Base-by-base conservation (phyloP, 2,329 filamentous ascomycete genomes). In the Xylariaceae sp. region DNA sequence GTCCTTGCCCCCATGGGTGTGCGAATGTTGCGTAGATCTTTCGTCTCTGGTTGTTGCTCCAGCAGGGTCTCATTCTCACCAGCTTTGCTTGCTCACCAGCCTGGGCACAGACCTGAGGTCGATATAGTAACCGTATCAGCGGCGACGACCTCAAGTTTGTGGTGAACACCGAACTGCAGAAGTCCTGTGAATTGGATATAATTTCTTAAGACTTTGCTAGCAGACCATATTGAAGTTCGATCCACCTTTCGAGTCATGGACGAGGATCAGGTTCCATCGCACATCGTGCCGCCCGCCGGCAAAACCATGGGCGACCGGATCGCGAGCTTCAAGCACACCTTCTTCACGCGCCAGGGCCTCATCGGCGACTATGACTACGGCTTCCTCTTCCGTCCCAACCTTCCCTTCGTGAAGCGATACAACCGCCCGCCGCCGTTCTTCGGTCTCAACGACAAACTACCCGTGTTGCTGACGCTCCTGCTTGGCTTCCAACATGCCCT, bases 341-440 rank as follows among this genome's bases (percentile, higher is more conserved):
- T 84, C 64, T 74, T 80, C 56, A 85, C 82, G 51, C 86, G 78
- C 62, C 82, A 92, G 1, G 92, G 92, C 10, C 80, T 96, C 30
- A 74, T 97, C 58, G 92, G 92, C 63, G 81, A 86, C 67, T 97
- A 97, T 74, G 89, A 97, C 80, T 97, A 97, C 81, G 89, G 73
- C 41, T 94, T 92, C 69, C 85, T 97, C 47, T 96, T 97, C 79
- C 85, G 78, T 18, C 89, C 85, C 1, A 92, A 89, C 66, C 75
- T 96, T 18, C 92, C 92, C 0, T 96, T 96, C 73, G 86, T 94
- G 80, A 86, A 82, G 70, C 84, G 82, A 72, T 68, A 76, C 4
- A 72, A 73, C 39, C 74, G 76, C 64, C 77, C 80, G n/a, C 84
- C 88, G 37, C 90, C 90, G 0, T 94, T 95, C 73, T 94, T 93